phyloP scores from a whole-genome alignment of 345 rosid species.

The Punica granatum region DNA sequence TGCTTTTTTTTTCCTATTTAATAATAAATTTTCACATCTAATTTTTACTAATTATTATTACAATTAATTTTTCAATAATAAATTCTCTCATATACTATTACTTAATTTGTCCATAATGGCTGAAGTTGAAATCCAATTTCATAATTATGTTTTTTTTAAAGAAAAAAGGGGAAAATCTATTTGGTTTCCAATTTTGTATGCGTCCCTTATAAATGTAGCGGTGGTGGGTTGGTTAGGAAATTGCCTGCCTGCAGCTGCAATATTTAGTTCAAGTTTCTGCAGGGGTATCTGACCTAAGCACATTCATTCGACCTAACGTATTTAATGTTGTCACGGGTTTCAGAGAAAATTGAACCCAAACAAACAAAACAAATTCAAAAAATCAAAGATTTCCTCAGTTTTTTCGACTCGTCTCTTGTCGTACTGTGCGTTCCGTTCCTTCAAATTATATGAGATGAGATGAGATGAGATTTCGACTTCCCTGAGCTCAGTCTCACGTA shows the following conservation, averaged over 20 bases:
- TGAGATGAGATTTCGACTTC: not conserved
- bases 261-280: too few relatives aligned
- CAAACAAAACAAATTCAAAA: conserved; percentile 8
- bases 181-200: not conserved
- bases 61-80: too few relatives aligned
- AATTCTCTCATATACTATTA: too few relatives aligned
- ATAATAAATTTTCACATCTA: too few relatives aligned
- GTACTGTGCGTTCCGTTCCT: conserved; percentile 7
- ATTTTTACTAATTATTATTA: too few relatives aligned
- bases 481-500: too few relatives aligned
- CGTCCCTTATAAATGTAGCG: not conserved
- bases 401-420: conserved; percentile 2
- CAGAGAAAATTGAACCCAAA: too few relatives aligned
- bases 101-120: too few relatives aligned
- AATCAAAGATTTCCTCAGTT: not conserved
- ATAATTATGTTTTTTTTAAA: too few relatives aligned
- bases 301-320: conserved; percentile 11
- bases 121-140: too few relatives aligned
- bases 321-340: conserved; percentile 35
- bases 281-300: not conserved
- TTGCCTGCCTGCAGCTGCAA: not conserved
- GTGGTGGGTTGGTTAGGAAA: not conserved
- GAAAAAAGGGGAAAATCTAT: too few relatives aligned
- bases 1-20: too few relatives aligned
- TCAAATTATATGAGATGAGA: not conserved